These are phyloP conservation scores for Daldinia sp. DNA, from an alignment of 2,329 filamentous ascomycete species.

Conservation along the genomic window DNA sequence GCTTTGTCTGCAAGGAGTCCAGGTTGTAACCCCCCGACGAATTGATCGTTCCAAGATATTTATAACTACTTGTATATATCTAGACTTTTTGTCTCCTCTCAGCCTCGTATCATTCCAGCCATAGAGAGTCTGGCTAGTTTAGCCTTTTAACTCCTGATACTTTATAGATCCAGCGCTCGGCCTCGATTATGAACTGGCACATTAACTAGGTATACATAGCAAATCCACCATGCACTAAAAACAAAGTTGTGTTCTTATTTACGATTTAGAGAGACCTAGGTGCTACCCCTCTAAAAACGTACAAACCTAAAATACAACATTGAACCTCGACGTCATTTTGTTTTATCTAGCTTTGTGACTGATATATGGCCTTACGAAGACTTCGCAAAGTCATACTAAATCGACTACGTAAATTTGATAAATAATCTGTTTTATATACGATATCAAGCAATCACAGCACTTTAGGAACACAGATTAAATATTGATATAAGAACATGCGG, in stretches of 20 bases:
- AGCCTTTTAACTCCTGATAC: not conserved
- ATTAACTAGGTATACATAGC: not conserved
- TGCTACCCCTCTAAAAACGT: not conserved
- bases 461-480: not conserved
- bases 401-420: not conserved
- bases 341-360: not conserved
- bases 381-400: not conserved
- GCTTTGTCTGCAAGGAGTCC: constrained; percentile 22
- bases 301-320: not conserved
- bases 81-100: constrained; percentile 16
- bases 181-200: not conserved
- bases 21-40: constrained; percentile 17
- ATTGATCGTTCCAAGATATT: constrained; percentile 13
- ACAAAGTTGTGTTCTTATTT: not conserved
- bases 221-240: not conserved
- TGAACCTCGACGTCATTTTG: not conserved
- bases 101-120: constrained; percentile 1
- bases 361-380: not conserved
- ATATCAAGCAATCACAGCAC: not conserved
- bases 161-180: not conserved
- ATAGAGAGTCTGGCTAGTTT: not conserved
- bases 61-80: constrained; percentile 29
- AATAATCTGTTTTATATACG: not conserved
- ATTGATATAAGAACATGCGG: not conserved
- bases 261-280: not conserved